phyloP scores from a whole-genome alignment of 768 basidiomycete genomes.

The Leccinum incarnatum region DNA sequence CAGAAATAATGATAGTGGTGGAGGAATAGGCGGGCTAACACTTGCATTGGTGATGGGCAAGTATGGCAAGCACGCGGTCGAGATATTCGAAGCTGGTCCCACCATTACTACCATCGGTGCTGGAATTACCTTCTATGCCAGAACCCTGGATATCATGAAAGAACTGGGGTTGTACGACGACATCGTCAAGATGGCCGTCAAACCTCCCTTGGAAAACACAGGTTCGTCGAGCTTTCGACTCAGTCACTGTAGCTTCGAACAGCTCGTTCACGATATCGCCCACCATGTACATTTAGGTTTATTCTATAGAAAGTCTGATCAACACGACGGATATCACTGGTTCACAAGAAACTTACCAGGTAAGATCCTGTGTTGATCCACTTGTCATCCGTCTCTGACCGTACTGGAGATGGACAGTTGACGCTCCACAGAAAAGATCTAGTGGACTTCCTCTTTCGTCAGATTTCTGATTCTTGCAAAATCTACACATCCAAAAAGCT shows the following conservation, averaged over 20 bases:
- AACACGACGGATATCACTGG: slow-evolving; percentile 30
- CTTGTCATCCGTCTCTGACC: neutral
- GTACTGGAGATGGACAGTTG: slow-evolving; percentile 26
- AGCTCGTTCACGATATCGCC: neutral
- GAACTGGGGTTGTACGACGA: slow-evolving; percentile 38
- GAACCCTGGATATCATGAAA: neutral
- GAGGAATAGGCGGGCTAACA: neutral
- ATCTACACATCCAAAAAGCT: slow-evolving; percentile 38
- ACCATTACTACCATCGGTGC: neutral
- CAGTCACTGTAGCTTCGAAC: neutral
- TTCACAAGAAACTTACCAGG: slow-evolving; percentile 26
- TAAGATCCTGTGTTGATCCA: slow-evolving; percentile 3
- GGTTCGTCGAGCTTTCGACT: slow-evolving; percentile 8
- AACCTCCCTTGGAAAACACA: slow-evolving; percentile 17
- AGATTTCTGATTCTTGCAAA: slow-evolving; percentile 26
- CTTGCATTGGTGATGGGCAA: neutral
- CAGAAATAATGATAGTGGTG: neutral
- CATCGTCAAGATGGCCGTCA: slow-evolving; percentile 14
- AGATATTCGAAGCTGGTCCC: neutral
- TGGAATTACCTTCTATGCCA: neutral
- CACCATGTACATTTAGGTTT: slow-evolving; percentile 15
- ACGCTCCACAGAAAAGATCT: slow-evolving; percentile 39
- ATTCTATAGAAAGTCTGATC: slow-evolving; percentile 34
- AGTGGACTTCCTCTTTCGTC: slow-evolving; percentile 31
- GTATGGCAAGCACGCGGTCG: neutral